phyloP scores from a whole-genome alignment of 306 rosid species.

The Abrus pulchellus region DNA sequence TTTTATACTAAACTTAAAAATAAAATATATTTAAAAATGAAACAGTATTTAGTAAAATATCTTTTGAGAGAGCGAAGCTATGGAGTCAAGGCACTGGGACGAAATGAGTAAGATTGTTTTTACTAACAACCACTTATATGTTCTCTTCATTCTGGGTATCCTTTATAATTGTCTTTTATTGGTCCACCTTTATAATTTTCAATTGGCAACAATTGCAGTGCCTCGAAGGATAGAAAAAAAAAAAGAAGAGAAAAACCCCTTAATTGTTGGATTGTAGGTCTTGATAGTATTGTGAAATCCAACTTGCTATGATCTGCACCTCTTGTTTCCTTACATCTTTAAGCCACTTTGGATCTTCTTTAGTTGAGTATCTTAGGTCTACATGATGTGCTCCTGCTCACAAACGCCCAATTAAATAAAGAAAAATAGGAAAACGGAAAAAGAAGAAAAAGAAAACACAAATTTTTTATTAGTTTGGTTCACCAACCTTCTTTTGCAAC shows the following conservation, averaged over 20 bases:
- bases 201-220: not conserved
- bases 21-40: too few relatives aligned
- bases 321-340: conserved; percentile 72
- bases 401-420: not conserved
- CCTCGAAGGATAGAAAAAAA: not conserved
- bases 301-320: conserved; percentile 60
- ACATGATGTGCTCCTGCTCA: conserved; percentile 91
- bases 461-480: not conserved
- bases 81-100: not conserved
- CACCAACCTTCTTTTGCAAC: conserved; percentile 78
- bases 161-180: not conserved
- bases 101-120: conserved; percentile 9
- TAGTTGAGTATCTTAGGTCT: conserved; percentile 73
- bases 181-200: not conserved
- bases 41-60: too few relatives aligned
- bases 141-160: not conserved
- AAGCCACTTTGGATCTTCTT: conserved; percentile 86
- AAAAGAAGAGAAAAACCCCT: not conserved
- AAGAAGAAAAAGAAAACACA: not conserved
- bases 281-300: conserved; percentile 71
- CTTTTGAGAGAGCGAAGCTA: not conserved
- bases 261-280: conserved; percentile 49
- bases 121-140: not conserved
- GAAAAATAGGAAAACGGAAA: not conserved
- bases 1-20: too few relatives aligned